A percentile compares a stretch with the other conserved stretches of the same genome.
phyloP scores from a whole-genome alignment of 352 stramenopile species.

The Phytopythium montanum region DNA sequence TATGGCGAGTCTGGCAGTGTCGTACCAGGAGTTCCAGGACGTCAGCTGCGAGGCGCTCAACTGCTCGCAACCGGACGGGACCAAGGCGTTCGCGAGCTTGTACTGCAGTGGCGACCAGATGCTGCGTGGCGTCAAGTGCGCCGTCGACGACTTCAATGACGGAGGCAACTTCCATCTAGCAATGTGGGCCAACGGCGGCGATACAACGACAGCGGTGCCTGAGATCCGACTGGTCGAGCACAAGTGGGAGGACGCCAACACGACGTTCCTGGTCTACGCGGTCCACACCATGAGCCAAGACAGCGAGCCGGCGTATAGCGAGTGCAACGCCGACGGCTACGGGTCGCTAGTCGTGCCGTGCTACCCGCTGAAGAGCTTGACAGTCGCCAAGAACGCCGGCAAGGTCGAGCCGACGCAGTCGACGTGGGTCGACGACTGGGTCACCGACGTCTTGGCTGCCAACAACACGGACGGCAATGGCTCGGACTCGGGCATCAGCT shows the following conservation, averaged over 20 bases:
- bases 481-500: conserved; percentile 14
- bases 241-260: neutral
- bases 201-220: neutral
- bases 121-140: conserved; percentile 27
- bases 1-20: conserved; percentile 28
- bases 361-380: neutral
- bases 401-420: neutral
- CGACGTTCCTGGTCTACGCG: neutral
- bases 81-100: conserved; percentile 8
- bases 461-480: too few relatives aligned
- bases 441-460: neutral
- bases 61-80: conserved; percentile 20
- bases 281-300: neutral
- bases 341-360: neutral
- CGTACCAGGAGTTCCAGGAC: conserved; percentile 14
- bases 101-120: conserved; percentile 33
- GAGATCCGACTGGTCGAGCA: neutral
- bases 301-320: neutral
- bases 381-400: neutral
- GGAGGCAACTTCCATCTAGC: conserved; percentile 11
- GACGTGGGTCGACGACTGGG: conserved; percentile 1
- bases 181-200: conserved; percentile 24
- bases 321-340: neutral
- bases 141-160: conserved; percentile 20
- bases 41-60: conserved; percentile 14